Conservation (phyloP, 371 early-diverging fungal genomes). For the Rhizopus delemar region DNA sequence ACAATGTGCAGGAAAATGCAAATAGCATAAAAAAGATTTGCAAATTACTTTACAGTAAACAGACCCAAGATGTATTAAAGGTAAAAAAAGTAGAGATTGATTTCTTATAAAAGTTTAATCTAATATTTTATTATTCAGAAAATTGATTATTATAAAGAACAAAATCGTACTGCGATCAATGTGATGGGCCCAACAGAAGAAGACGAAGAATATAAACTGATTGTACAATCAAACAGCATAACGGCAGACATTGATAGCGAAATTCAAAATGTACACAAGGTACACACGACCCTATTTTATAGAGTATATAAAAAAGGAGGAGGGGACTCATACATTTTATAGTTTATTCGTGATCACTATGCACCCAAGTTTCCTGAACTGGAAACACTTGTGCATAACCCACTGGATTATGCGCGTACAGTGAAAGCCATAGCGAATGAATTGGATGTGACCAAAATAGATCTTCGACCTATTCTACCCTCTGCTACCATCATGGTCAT, state of each 20-base stretch:
- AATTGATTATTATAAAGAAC: conserved; percentile 55
- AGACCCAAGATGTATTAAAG: conserved; percentile 45
- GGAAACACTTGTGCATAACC: conserved; percentile 82
- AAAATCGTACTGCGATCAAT: conserved; percentile 34
- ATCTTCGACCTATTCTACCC: conserved; percentile 77
- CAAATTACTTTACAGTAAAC: conserved; percentile 43
- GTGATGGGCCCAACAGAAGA: conserved; percentile 69
- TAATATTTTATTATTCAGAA: conserved; percentile 35
- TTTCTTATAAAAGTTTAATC: conserved; percentile 3
- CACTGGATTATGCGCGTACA: conserved; percentile 87
- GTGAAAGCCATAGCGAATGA: conserved; percentile 86
- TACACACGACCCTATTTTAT: conserved; percentile 22
- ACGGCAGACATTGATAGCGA: conserved; percentile 88
- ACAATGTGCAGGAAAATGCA: conserved; percentile 16
- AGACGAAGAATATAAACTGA: conserved; percentile 87
- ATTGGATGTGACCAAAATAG: conserved; percentile 67
- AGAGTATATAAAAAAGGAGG: not conserved
- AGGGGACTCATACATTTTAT: conserved; percentile 9
- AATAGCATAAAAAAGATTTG: conserved; percentile 45
- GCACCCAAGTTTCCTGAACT: conserved; percentile 88
- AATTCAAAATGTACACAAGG: conserved; percentile 83
- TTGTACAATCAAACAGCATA: conserved; percentile 85
- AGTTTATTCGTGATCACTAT: conserved; percentile 92
- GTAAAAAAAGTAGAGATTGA: conserved; percentile 20
- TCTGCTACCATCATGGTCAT: conserved; percentile 89